Base-by-base conservation (phyloP, 2,329 filamentous ascomycete species). In the Cladophialophora carrionii region DNA sequence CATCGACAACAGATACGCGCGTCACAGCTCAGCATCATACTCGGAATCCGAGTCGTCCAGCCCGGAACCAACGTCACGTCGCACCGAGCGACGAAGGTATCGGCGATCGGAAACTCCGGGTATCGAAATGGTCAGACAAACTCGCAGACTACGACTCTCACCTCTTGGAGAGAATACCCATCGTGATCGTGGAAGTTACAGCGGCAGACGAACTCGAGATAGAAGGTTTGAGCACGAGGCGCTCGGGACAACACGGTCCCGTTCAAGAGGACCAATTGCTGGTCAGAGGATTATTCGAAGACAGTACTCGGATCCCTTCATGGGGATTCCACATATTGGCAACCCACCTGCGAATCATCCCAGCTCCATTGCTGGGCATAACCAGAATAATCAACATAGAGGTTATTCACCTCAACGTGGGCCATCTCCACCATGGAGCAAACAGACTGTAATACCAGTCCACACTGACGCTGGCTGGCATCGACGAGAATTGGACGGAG, bases 341-440 rank as follows among this genome's bases (percentile, higher is more conserved):
- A 24, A 58, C 41, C 58, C 37, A 52, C 32, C 46, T n/a, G 22
- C 12, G 29, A 55, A 43, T 20, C 63, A 26, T n/a, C 54, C 49
- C 26, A 41, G 29, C 59, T 62, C 55, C 29, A 8, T 54, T 51
- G n/a, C 41, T 14, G 57, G 57, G 37, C 32, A 37, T 20, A 52
- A 17, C n/a, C 57, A 51, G 51, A 17, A 29, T 22, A 26, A 26
- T 32, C 49, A 49, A 10, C 48, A 20, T 5, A 43, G 34, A 5
- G 9, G 37, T 14, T 67, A 67, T 56, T 57, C 65, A 26, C 65
- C 65, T 48, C 65, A 67, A 59, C 65, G 52, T 20, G 65, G 65
- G 17, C 49, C 57, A n/a, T 26, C 49, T 22, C 41, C 57, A 2
- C 37, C 56, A 12, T 24, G 37, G 20, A 34, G 32, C 17, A 49